Evolutionary conservation across 331 rosid species (phyloP).

Genomic region (Prunus yedoensis): DNA sequence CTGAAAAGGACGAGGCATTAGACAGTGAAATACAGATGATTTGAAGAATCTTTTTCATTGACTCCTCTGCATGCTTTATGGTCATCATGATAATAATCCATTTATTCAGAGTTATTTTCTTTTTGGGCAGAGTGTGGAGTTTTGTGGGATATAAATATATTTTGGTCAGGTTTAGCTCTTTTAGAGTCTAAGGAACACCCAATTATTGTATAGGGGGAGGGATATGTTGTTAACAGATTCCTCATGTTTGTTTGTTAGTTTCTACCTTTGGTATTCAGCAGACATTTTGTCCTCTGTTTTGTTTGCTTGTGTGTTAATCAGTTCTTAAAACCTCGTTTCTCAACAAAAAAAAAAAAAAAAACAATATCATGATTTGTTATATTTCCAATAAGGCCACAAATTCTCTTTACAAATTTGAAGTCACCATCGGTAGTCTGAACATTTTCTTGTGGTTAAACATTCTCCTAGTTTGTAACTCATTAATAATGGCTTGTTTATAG

Average conservation of each 20-base stretch:
- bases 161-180: not conserved
- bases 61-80: not conserved
- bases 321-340: not conserved
- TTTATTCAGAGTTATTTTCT: not conserved
- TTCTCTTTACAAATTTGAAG: slow-evolving; percentile 1
- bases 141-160: not conserved
- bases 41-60: not conserved
- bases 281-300: not conserved
- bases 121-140: not conserved
- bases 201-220: not conserved
- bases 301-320: not conserved
- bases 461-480: slow-evolving; percentile 29
- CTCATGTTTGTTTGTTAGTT: not conserved
- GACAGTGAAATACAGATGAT: not conserved
- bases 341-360: not conserved
- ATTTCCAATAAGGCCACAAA: slow-evolving; percentile 5
- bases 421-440: slow-evolving; percentile 8
- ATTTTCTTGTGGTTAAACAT: slow-evolving; percentile 21
- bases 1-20: not conserved
- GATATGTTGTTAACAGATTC: not conserved
- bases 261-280: not conserved
- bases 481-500: slow-evolving; percentile 41
- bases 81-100: not conserved
- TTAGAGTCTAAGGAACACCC: not conserved
- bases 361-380: not conserved